Conservation (phyloP, 2,329 filamentous ascomycete genomes). For the Torrubiellomyces zombiae region DNA sequence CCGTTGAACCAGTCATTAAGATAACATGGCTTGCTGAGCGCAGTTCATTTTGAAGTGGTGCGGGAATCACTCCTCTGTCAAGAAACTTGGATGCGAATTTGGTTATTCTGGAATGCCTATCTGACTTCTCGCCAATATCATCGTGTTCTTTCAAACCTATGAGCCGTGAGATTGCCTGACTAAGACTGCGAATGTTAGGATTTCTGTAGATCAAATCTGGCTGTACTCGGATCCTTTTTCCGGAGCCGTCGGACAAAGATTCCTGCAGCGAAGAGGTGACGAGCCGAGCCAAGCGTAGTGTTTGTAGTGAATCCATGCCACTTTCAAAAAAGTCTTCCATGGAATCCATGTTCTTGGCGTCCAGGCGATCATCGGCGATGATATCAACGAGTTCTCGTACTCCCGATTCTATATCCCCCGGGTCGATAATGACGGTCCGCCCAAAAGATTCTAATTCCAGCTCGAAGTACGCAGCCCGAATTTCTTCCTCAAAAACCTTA, state of each 20-base stretch:
- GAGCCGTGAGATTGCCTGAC: too few species aligned
- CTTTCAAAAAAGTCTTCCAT: conserved; percentile 12
- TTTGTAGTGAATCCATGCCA: conserved; percentile 15
- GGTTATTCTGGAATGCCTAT: too few species aligned
- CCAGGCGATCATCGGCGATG: conserved; percentile 1
- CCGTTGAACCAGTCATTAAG: conserved; percentile 8
- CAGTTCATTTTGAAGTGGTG: too few species aligned
- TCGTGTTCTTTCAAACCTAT: too few species aligned
- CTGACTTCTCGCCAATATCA: too few species aligned
- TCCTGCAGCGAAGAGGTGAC: too few species aligned
- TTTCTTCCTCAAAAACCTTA: conserved; percentile 5
- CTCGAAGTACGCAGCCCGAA: conserved; percentile 7
- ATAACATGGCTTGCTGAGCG: conserved; percentile 5
- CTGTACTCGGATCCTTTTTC: too few species aligned
- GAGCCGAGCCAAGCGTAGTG: conserved; percentile 7
- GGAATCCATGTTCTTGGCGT: background rate
- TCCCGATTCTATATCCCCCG: conserved; percentile 2
- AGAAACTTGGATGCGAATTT: too few species aligned
- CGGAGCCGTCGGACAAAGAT: too few species aligned
- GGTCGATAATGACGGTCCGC: background rate
- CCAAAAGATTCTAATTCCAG: conserved; percentile 1
- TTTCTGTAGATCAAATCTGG: too few species aligned
- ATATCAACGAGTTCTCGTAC: conserved; percentile 6
- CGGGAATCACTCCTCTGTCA: too few species aligned
- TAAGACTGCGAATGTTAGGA: too few species aligned